Base-by-base conservation (phyloP, 805 yeast genomes). In the Kurtzmaniella cleridarum region DNA sequence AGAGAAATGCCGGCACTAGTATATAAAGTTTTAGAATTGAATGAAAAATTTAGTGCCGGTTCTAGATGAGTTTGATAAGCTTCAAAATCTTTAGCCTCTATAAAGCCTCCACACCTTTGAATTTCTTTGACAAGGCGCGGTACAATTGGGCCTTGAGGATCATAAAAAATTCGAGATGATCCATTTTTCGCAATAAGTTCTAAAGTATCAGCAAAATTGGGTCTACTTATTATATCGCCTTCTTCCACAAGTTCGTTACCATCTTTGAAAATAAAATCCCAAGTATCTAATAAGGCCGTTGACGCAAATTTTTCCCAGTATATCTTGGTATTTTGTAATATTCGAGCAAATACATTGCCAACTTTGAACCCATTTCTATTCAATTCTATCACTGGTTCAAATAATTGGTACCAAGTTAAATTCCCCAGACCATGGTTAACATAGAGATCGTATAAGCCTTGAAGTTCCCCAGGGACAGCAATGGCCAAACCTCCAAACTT, bases 401-500 rank as follows among this genome's bases (percentile, higher is more conserved):
- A 59, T 41, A 91, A 66, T 15, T 86, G 79, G 17, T 55, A 55
- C 97, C 98, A 91, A 2, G 72, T 50, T 7, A 86, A 55, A 3
- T 67, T 69, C 0, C 95, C 95, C 3, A 88, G 79, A 0, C 93
- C 89, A 51, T 81, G 91, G 11, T 57, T 45, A 24, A 59, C 47
- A 57, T 62, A 77, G 30, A 91, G 63, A 32, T 69, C 74, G 50
- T 83, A 78, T n/a, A 89, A 64, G 0, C 97, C 98, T 42, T 79
- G 80, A 35, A 91, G 51, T 57, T 91, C 98, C 9, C 98, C 98
- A 0, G 98, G 98, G 14, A 84, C 77, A 1, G 79, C 98, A 8
- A 81, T 78, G 0, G 96, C 87, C n/a, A 88, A 63, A 0, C 97
- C 98, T 3, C 96, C 97, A 14, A 80, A 62, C 47, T 76, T 75